Evolutionary conservation across 805 yeast species (phyloP), one percentile per base, ranked within the genome.

Genomic region (Kodamaea neixiangensis): DNA sequence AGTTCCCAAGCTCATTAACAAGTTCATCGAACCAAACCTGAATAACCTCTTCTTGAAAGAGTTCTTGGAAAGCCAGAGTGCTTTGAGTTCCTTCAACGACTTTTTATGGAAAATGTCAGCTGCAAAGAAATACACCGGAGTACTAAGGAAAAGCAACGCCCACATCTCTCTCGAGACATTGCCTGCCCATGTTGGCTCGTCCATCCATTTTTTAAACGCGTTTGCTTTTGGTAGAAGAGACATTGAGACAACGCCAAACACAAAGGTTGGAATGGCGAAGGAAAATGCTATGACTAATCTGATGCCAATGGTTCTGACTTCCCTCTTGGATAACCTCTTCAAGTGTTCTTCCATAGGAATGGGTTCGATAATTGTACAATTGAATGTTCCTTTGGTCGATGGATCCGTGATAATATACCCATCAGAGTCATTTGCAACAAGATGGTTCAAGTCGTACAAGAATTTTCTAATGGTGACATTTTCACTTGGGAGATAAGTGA

Each of bases 11-110:
- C 81, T 76, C 85, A 87, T 83, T 55, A 87, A 75, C 54, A 87
- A 63, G 61, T 80, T 86, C 93, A 87, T 87, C 2, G 91, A 85
- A 2, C 96, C 96, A 65, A 87, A 87, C 58, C 78, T 77, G 54
- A 87, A 77, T 13, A 87, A 54, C 38, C 91, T 69, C 55, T 80
- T 75, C 18, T 62, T 69, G 77, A 83, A 81, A 1, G 83, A 68
- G 43, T 80, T 83, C 34, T 78, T 78, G 40, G 74, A 71, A 13
- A 69, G 61, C 88, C 89, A 86, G 25, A 87, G 62, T 2, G 81
- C 70, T 49, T 72, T 60, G 2, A 87, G 55, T 59, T 87, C 93
- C 46, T 76, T 77, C 22, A 81, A 11, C 0, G 93, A 88, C 59
- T 86, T 87, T 11, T 69, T 58, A 58, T 87, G 94, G 68, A 87